These are phyloP conservation scores for Coemansia sp. DNA, from an alignment of 192 early-diverging fungal species.

Conservation along the genomic window DNA sequence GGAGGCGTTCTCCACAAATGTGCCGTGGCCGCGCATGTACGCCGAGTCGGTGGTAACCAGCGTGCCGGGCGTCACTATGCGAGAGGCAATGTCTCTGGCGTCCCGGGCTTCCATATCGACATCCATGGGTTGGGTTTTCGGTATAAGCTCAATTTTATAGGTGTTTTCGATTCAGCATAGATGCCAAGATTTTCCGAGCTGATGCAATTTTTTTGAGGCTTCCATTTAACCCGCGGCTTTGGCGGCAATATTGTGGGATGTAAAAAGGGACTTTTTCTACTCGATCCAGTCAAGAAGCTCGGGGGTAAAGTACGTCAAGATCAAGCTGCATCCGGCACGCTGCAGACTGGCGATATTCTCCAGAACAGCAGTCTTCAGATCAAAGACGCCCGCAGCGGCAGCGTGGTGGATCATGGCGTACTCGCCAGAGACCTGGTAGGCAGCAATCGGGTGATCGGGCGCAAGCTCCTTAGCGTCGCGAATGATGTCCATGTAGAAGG, in stretches of 20 bases:
- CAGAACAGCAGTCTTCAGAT: slow-evolving; percentile 79
- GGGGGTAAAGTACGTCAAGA: slow-evolving; percentile 98
- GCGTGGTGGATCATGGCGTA: slow-evolving; percentile 86
- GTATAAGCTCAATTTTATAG: no score
- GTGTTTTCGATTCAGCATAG: no score
- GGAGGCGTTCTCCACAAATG: slow-evolving; percentile 69
- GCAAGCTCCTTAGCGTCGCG: slow-evolving; percentile 76
- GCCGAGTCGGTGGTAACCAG: slow-evolving; percentile 45
- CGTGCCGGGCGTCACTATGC: slow-evolving; percentile 51
- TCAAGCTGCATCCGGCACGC: slow-evolving; percentile 89
- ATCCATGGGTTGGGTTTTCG: slow-evolving; percentile 18
- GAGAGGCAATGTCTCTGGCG: slow-evolving; percentile 22
- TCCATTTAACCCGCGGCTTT: neutral
- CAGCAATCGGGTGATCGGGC: slow-evolving; percentile 89
- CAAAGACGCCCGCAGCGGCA: slow-evolving; percentile 81
- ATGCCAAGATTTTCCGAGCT: no score
- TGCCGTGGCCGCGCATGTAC: slow-evolving; percentile 77
- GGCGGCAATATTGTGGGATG: neutral
- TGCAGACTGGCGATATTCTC: slow-evolving; percentile 82
- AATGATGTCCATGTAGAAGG: slow-evolving; percentile 94
- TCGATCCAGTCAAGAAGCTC: slow-evolving; percentile 90
- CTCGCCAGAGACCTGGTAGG: slow-evolving; percentile 95
- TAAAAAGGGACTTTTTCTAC: neutral
- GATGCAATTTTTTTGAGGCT: neutral
- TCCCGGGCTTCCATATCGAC: slow-evolving; percentile 25